These are phyloP conservation scores for Cyclospora cayetanensis DNA, from an alignment of 169 alveolate genomes.

Conservation along the genomic window DNA sequence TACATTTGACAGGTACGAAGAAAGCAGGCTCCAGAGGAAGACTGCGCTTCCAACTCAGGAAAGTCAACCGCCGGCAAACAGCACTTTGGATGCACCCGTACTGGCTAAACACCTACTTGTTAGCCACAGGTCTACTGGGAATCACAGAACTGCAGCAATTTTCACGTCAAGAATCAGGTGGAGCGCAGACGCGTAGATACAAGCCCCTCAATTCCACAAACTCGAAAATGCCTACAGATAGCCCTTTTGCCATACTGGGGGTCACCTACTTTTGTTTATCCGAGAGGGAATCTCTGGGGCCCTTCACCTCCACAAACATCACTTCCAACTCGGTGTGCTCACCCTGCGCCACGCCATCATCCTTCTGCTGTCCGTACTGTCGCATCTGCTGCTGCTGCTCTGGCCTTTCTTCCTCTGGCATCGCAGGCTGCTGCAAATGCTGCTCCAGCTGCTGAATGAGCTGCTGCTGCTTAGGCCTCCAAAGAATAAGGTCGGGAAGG, in stretches of 20 bases:
- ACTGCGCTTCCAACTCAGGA: too few species aligned
- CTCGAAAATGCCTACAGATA: too few species aligned
- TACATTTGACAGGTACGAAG: neutral
- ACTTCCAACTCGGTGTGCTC: neutral
- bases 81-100: neutral
- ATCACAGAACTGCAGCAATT: neutral
- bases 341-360: too few species aligned
- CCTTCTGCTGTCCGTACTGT: neutral
- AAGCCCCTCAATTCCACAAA: neutral
- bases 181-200: neutral
- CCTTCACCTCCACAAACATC: slow-evolving; percentile 59
- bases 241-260: too few species aligned
- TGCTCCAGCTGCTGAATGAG: neutral
- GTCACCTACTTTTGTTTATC: slow-evolving; percentile 28
- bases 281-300: slow-evolving; percentile 61
- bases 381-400: neutral
- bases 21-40: too few species aligned
- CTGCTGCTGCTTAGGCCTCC: slow-evolving; percentile 41
- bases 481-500: slow-evolving; percentile 60
- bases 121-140: neutral
- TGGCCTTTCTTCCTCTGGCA: neutral
- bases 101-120: neutral
- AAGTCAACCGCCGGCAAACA: too few species aligned
- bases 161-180: neutral
- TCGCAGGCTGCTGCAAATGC: neutral